Percentiles rank a stretch among this genome's conserved stretches.
Evolutionary conservation across 2,329 filamentous ascomycete genomes (phyloP).

Genomic region (Orbilia javanica): DNA sequence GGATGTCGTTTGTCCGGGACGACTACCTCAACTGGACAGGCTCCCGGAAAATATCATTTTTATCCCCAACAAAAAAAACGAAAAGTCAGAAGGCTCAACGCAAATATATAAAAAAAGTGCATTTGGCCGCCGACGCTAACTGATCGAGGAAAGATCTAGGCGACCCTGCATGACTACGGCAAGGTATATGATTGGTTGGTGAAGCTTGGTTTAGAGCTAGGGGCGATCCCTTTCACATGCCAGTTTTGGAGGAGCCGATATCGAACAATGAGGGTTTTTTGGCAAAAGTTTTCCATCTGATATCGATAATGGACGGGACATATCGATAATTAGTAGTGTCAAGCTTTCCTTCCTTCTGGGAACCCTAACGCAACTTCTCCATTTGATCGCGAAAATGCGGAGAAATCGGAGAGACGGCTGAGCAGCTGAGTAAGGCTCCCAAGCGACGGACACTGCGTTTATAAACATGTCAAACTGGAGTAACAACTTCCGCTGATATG

Average conservation of each 20-base stretch:
- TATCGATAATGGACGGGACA: slow-evolving; percentile 27
- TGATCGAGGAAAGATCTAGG: slow-evolving; percentile 50
- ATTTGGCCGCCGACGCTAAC: slow-evolving; percentile 40
- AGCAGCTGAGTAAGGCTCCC: slow-evolving; percentile 4
- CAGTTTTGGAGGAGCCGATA: slow-evolving; percentile 13
- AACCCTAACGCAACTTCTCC: slow-evolving; percentile 26
- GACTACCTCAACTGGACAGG: slow-evolving; percentile 24
- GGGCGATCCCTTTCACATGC: slow-evolving; percentile 45
- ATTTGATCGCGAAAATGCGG: slow-evolving; percentile 33
- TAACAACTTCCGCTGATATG: not conserved
- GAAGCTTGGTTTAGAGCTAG: slow-evolving; percentile 21
- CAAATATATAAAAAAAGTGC: slow-evolving; percentile 25
- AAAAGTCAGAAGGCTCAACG: slow-evolving; percentile 34
- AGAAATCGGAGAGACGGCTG: slow-evolving; percentile 24
- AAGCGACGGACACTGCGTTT: not conserved
- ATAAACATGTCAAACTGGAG: not conserved
- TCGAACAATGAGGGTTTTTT: slow-evolving; percentile 29
- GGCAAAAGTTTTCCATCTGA: slow-evolving; percentile 29
- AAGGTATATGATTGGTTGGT: slow-evolving; percentile 36
- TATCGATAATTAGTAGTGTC: slow-evolving; percentile 21
- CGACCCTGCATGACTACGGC: slow-evolving; percentile 52
- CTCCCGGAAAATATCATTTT: slow-evolving; percentile 26
- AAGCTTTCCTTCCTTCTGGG: slow-evolving; percentile 10
- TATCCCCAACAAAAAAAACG: slow-evolving; percentile 50
- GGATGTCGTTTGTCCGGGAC: slow-evolving; percentile 21